Evolutionary conservation across 176 grass and related monocot genomes (phyloP).

Genomic region (Aegilops speltoides): DNA sequence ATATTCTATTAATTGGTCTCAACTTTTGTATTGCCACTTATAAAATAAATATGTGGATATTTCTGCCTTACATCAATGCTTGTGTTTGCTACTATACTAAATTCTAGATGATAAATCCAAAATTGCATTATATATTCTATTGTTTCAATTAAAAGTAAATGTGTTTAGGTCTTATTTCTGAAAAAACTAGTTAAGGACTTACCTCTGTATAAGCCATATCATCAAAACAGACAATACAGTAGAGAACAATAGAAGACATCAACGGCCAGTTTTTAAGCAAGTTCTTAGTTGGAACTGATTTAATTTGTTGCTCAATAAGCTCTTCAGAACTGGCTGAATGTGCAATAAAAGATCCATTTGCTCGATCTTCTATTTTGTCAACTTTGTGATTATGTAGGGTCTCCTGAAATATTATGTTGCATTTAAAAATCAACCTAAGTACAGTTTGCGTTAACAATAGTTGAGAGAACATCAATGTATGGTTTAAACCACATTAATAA

Average conservation of each 20-base stretch:
- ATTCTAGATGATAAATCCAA: background rate
- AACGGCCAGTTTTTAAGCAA: conserved; percentile 72
- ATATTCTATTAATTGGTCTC: too few relatives aligned
- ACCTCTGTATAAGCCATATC: conserved; percentile 81
- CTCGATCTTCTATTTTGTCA: conserved; percentile 4
- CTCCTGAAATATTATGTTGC: conserved; percentile 39
- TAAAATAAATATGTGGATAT: background rate
- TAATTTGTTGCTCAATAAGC: background rate
- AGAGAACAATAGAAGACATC: conserved; percentile 70
- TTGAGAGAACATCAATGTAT: too few relatives aligned
- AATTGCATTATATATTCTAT: too few relatives aligned
- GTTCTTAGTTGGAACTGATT: background rate
- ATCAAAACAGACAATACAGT: conserved; percentile 54
- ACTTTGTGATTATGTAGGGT: conserved; percentile 58
- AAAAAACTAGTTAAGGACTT: background rate
- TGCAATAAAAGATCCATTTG: conserved; percentile 14
- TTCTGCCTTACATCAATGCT: background rate
- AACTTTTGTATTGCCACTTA: background rate
- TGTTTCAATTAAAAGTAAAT: too few relatives aligned
- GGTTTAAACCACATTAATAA: too few relatives aligned
- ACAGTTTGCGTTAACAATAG: too few relatives aligned
- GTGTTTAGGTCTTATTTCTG: too few relatives aligned
- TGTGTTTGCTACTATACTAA: too few relatives aligned
- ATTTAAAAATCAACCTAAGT: too few relatives aligned
- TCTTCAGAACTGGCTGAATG: background rate